These are phyloP conservation scores for Clarkia xantiana DNA, from an alignment of 345 rosid genomes.

Conservation along the genomic window DNA sequence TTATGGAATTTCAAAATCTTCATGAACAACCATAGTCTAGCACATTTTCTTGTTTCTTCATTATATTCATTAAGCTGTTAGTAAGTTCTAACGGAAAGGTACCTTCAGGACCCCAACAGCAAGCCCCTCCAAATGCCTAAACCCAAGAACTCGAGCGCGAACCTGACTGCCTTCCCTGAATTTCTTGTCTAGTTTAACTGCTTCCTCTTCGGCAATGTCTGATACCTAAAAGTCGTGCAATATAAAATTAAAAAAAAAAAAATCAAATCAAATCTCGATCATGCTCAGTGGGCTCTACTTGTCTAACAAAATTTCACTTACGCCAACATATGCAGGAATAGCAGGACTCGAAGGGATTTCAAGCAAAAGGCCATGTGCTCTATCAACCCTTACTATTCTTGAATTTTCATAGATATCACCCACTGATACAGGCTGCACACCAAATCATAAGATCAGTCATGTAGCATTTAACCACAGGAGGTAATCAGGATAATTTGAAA, in stretches of 20 bases:
- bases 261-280: neutral
- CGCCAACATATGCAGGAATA: slow-evolving; percentile 67
- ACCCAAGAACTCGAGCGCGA: slow-evolving; percentile 80
- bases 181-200: slow-evolving; percentile 57
- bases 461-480: too few relatives aligned
- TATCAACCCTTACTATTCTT: slow-evolving; percentile 79
- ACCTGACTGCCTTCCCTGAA: slow-evolving; percentile 60
- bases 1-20: slow-evolving; percentile 1
- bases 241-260: slow-evolving; percentile 11
- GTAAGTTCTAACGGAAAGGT: neutral
- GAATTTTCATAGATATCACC: slow-evolving; percentile 77
- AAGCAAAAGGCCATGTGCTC: slow-evolving; percentile 68
- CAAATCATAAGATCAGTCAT: slow-evolving; percentile 6
- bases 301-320: slow-evolving; percentile 21
- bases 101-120: slow-evolving; percentile 89
- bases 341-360: slow-evolving; percentile 67
- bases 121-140: slow-evolving; percentile 85
- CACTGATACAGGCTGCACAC: slow-evolving; percentile 46
- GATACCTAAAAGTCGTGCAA: slow-evolving; percentile 34
- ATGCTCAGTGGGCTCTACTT: too few relatives aligned
- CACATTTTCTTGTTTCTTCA: neutral
- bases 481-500: neutral
- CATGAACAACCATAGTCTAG: neutral
- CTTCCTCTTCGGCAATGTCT: slow-evolving; percentile 79
- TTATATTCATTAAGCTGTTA: neutral